Percentiles rank a stretch among this genome's conserved stretches.
Evolutionary conservation across 2,329 filamentous ascomycete genomes (phyloP).

Genomic region (Alternaria atra): DNA sequence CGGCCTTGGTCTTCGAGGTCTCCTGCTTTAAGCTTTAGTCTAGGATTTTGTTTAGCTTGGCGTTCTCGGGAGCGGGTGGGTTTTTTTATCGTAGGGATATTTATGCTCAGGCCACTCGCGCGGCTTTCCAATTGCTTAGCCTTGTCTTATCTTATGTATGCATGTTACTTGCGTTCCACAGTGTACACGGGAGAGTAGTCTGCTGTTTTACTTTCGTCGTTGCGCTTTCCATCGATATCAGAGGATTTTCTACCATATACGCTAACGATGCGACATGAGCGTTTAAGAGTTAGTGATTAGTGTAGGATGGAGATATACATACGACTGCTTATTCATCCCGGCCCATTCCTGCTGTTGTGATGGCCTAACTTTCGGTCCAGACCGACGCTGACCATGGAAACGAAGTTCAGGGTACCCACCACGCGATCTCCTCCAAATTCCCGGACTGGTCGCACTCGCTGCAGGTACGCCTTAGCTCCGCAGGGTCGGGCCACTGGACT

Average conservation of each 20-base stretch:
- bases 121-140: background rate
- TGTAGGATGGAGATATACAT: conserved; percentile 7
- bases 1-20: background rate
- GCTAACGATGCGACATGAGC: background rate
- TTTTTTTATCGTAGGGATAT: background rate
- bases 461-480: background rate
- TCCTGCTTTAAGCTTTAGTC: conserved; percentile 1
- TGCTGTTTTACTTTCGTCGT: background rate
- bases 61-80: conserved; percentile 4
- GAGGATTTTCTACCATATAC: background rate
- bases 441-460: background rate
- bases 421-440: background rate
- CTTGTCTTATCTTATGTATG: background rate
- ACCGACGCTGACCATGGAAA: background rate
- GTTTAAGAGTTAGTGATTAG: background rate
- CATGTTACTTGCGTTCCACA: background rate
- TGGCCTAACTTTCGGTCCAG: background rate
- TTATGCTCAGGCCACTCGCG: background rate
- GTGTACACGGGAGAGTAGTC: background rate
- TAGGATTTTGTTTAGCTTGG: conserved; percentile 2
- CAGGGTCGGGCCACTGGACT: background rate
- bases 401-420: background rate
- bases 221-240: conserved; percentile 1
- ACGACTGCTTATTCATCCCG: background rate
- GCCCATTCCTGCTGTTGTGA: background rate